phyloP scores from a whole-genome alignment of 768 basidiomycete genomes.

The Leucocoprinus birnbaumii region DNA sequence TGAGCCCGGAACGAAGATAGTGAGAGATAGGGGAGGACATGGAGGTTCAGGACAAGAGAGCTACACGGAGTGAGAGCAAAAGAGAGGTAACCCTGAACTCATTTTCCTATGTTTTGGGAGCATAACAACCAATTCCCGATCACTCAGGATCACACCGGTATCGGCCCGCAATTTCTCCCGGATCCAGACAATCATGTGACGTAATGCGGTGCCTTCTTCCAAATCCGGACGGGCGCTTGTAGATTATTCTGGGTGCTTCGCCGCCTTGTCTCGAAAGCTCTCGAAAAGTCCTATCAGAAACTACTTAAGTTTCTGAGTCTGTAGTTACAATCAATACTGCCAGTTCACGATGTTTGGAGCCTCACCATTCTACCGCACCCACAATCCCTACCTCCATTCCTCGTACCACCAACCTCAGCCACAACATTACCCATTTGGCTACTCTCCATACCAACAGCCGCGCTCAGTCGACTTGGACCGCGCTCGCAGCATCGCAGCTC shows the following conservation, averaged over 20 bases:
- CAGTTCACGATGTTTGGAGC: not conserved
- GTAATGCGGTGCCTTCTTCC: not conserved
- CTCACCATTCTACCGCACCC: slow-evolving; percentile 13
- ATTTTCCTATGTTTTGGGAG: slow-evolving; percentile 6
- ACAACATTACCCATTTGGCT: not conserved
- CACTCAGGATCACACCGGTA: slow-evolving; percentile 15
- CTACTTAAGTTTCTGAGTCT: not conserved
- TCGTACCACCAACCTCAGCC: too few species aligned
- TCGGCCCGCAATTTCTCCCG: not conserved
- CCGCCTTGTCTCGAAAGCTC: not conserved
- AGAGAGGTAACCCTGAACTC: not conserved
- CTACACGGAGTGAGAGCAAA: slow-evolving; percentile 7
- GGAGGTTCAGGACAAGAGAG: not conserved
- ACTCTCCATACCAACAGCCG: slow-evolving; percentile 22
- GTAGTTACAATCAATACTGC: not conserved
- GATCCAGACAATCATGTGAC: not conserved
- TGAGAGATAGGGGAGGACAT: slow-evolving; percentile 22
- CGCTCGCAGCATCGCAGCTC: slow-evolving; percentile 27
- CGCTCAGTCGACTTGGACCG: slow-evolving; percentile 16
- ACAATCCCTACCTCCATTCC: slow-evolving; percentile 22
- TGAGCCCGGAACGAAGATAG: slow-evolving; percentile 22
- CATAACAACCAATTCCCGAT: slow-evolving; percentile 9
- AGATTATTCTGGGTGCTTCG: not conserved
- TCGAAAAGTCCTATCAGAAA: not conserved
- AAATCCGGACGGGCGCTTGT: not conserved